Evolutionary conservation across 306 rosid species (phyloP).

Genomic region (Elaeagnus macrophylla): DNA sequence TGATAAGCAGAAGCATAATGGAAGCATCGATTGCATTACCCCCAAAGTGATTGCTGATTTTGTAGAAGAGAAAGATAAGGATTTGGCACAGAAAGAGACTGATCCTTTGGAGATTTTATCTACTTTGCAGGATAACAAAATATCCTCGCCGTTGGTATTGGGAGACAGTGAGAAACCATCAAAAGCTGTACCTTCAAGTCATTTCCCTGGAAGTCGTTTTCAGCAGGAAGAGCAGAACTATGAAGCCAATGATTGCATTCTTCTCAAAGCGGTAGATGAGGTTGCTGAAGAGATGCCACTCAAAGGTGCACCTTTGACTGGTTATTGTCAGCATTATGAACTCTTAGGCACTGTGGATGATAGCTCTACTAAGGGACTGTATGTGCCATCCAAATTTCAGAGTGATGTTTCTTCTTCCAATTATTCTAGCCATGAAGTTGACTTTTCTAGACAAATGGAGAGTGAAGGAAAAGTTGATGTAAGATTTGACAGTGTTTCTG

Average conservation of each 20-base stretch:
- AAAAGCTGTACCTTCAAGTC: too few relatives aligned
- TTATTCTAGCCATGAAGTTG: conserved; percentile 24
- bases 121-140: too few relatives aligned
- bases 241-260: too few relatives aligned
- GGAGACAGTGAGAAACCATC: too few relatives aligned
- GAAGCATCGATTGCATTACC: conserved; percentile 8
- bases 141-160: too few relatives aligned
- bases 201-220: too few relatives aligned
- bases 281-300: too few relatives aligned
- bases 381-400: conserved; percentile 23
- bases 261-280: too few relatives aligned
- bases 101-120: background rate
- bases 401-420: conserved; percentile 30
- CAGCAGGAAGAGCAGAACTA: too few relatives aligned
- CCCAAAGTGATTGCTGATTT: conserved; percentile 8
- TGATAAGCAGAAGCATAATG: conserved; percentile 26
- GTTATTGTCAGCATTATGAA: conserved; percentile 25
- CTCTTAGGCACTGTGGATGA: conserved; percentile 25
- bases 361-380: conserved; percentile 28
- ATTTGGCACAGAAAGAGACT: conserved; percentile 14
- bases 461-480: conserved; percentile 36
- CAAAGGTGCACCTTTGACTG: conserved; percentile 3
- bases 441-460: conserved; percentile 27
- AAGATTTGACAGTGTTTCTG: conserved; percentile 35
- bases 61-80: conserved; percentile 17